Evolutionary conservation across 495 filamentous ascomycete species (phyloP).

Genomic region (Aspergillus nidulans): DNA sequence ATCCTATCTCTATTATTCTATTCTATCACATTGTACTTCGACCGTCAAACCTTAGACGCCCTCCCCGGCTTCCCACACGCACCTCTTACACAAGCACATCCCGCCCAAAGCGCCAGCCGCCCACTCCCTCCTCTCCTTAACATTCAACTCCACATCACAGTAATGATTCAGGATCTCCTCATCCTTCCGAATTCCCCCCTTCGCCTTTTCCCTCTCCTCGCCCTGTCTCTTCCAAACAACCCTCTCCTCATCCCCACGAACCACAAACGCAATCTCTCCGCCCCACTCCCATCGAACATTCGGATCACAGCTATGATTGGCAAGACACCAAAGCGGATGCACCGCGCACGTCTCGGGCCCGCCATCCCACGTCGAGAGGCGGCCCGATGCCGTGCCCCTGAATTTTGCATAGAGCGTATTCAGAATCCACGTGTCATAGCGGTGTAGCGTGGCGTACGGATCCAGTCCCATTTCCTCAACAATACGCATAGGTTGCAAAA

Average conservation of each 20-base stretch:
- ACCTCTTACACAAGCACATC: conserved; percentile 76
- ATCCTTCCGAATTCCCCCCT: conserved; percentile 62
- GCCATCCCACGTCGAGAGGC: conserved; percentile 66
- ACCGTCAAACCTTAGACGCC: not conserved
- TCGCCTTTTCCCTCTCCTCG: not conserved
- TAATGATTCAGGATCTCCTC: conserved; percentile 92
- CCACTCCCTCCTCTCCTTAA: conserved; percentile 83
- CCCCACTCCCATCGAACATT: conserved; percentile 95
- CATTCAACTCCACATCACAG: conserved; percentile 76
- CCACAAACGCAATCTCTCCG: conserved; percentile 69
- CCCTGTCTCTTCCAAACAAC: conserved; percentile 39
- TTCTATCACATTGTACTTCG: too few relatives aligned
- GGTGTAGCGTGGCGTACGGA: conserved; percentile 60
- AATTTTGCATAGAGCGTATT: conserved; percentile 94
- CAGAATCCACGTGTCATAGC: conserved; percentile 85
- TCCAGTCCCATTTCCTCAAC: conserved; percentile 89
- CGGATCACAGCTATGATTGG: conserved; percentile 92
- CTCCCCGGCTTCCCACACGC: conserved; percentile 53
- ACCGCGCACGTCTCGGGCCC: conserved; percentile 77
- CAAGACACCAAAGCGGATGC: conserved; percentile 70
- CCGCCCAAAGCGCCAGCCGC: conserved; percentile 80
- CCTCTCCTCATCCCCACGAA: conserved; percentile 36
- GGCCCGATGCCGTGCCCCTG: conserved; percentile 81
- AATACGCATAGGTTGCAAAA: conserved; percentile 76
- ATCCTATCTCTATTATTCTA: not conserved